phyloP scores from a whole-genome alignment of 2,329 filamentous ascomycete species.

The Colletotrichum sp. region DNA sequence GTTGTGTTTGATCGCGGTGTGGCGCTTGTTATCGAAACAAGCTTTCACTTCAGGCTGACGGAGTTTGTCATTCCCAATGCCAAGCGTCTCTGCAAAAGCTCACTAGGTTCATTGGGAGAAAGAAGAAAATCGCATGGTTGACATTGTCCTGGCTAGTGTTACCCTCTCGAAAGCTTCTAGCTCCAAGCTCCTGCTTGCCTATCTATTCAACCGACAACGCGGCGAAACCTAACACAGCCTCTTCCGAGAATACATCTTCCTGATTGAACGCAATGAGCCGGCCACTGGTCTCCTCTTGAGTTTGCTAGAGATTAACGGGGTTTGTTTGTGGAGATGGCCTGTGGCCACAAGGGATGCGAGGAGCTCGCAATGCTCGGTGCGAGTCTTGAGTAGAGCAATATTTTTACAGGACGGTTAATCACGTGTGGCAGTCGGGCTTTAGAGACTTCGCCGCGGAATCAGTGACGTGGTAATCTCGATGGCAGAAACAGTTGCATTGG shows the following conservation, averaged over 20 bases:
- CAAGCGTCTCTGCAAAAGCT: rapidly evolving
- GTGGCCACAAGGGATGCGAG: neutral
- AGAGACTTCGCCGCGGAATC: neutral
- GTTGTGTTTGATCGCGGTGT: neutral
- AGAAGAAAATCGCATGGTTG: rapidly evolving
- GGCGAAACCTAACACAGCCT: neutral
- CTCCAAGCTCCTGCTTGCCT: neutral
- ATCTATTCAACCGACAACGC: rapidly evolving
- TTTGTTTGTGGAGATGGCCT: neutral
- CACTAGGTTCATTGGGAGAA: neutral
- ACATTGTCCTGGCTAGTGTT: too few species aligned
- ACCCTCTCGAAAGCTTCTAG: neutral
- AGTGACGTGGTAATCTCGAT: rapidly evolving
- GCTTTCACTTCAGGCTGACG: neutral
- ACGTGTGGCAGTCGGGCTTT: neutral
- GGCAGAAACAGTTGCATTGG: rapidly evolving
- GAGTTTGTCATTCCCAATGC: neutral
- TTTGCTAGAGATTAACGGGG: neutral
- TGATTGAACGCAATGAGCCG: too few species aligned
- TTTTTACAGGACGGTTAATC: neutral
- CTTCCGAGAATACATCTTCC: neutral
- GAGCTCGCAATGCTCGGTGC: neutral
- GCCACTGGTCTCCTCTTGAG: neutral
- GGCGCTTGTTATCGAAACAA: neutral
- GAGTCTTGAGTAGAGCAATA: neutral